Evolutionary conservation across 345 rosid genomes (phyloP).

Genomic region (Arabidopsis arenosa): DNA sequence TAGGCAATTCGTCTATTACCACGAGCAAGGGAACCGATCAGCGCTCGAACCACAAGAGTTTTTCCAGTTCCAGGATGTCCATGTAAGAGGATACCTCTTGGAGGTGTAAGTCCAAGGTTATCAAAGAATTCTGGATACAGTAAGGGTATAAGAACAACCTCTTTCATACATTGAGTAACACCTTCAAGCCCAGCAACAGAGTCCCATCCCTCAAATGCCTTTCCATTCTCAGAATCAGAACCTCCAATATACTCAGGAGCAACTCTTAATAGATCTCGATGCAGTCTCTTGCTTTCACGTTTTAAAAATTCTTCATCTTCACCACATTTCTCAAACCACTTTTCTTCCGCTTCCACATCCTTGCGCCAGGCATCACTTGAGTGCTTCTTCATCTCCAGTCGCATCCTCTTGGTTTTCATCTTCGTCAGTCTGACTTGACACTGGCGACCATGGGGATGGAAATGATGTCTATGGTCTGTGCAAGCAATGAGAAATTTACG

Average conservation of each 20-base stretch:
- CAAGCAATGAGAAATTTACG: slow-evolving; percentile 98
- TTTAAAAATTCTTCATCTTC: slow-evolving; percentile 99
- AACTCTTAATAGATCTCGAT: slow-evolving; percentile 90
- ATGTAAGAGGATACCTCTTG: slow-evolving; percentile 96
- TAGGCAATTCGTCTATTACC: slow-evolving; percentile 92
- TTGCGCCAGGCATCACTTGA: slow-evolving; percentile 90
- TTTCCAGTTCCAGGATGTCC: slow-evolving; percentile 99
- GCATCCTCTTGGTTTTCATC: slow-evolving; percentile 84
- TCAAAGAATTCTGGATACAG: slow-evolving; percentile 93
- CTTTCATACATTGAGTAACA: slow-evolving; percentile 94
- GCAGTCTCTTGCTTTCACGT: slow-evolving; percentile 95
- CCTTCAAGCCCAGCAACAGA: slow-evolving; percentile 98
- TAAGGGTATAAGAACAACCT: slow-evolving; percentile 93
- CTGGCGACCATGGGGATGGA: slow-evolving; percentile 79
- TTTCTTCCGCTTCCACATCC: slow-evolving; percentile 97
- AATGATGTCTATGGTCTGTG: slow-evolving; percentile 84
- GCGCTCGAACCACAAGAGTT: slow-evolving; percentile 92
- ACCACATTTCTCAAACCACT: slow-evolving; percentile 98
- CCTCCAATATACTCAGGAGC: slow-evolving; percentile 98
- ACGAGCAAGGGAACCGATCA: slow-evolving; percentile 95
- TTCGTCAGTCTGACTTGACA: slow-evolving; percentile 65
- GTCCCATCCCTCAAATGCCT: slow-evolving; percentile 86
- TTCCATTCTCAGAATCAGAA: slow-evolving; percentile 58
- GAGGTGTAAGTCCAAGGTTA: slow-evolving; percentile 91
- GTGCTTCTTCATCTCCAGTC: slow-evolving; percentile 67